Base-by-base conservation (phyloP, 768 basidiomycete species). In the Phylloporus scabripes region DNA sequence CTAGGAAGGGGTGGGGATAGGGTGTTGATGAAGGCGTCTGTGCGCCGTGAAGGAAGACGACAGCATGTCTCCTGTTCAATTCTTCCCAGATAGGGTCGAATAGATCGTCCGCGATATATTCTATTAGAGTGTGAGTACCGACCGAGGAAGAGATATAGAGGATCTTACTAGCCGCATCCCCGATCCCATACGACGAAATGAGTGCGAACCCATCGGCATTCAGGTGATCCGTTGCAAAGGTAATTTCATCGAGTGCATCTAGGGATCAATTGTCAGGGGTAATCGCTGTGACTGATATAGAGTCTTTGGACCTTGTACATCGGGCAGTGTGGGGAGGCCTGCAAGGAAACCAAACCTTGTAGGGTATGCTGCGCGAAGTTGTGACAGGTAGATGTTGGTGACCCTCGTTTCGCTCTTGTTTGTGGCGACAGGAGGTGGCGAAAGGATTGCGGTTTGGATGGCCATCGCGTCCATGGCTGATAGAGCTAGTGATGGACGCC, bases 21-120 rank as follows among this genome's bases (percentile, higher is more conserved):
- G 84, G 83, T 5, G 75, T 79, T 3, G 82, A 79, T 9, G 83
- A 80, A 5, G 81, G 76, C 5, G 75, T 75, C 60, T 86, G 83
- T 26, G 80, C 74, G 28, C 87, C 85, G 63, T 90, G 87, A 18
- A 90, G 69, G 60, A 88, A 86, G 17, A 87, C 82, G 24, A 82
- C 75, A 2, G 81, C 76, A 7, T 67, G 59, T 31, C 86, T 75
- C 47, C 64, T 69, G 60, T 87, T 54, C 24, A 90, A 73, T 57
- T 83, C 85, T n/a, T 73, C 72, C 86, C 85, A 89, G 50, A 90
- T 71, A 14, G 76, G 71, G 45, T 83, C 79, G 53, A 80, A 89
- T 9, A 57, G 53, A 52, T 82, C 77, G 58, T 87, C 75, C 9
- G 82, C 87, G 29, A 87, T 61, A 62, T 87, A 88, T 48, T 65